Evolutionary conservation across 2,329 filamentous ascomycete species (phyloP).

Genomic region (Fusarium virguliforme): DNA sequence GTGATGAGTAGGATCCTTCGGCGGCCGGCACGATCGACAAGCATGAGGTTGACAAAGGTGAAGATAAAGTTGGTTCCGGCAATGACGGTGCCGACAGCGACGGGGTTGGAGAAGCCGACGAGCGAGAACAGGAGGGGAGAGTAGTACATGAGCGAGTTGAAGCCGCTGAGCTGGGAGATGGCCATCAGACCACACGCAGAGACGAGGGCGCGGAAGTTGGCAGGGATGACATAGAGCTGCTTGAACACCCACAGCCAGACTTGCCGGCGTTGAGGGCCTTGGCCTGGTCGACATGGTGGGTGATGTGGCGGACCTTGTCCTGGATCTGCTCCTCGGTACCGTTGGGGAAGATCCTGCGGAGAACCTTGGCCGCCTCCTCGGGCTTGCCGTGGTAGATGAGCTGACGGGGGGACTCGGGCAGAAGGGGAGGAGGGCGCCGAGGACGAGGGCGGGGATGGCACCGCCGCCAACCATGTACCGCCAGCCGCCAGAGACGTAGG

Average conservation of each 20-base stretch:
- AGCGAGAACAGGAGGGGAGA: slow-evolving; percentile 65
- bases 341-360: slow-evolving; percentile 60
- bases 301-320: slow-evolving; percentile 62
- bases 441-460: slow-evolving; percentile 63
- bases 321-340: slow-evolving; percentile 61
- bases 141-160: slow-evolving; percentile 69
- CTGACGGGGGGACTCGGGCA: slow-evolving; percentile 67
- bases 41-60: slow-evolving; percentile 63
- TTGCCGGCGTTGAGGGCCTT: slow-evolving; percentile 60
- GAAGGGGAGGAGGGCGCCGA: slow-evolving; percentile 61
- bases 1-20: slow-evolving; percentile 62
- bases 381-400: slow-evolving; percentile 61
- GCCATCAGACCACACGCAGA: slow-evolving; percentile 68
- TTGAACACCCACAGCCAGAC: slow-evolving; percentile 61
- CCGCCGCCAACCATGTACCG: slow-evolving; percentile 66
- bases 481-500: slow-evolving; percentile 63
- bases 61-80: slow-evolving; percentile 66
- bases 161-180: slow-evolving; percentile 66
- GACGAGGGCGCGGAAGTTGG: slow-evolving; percentile 63
- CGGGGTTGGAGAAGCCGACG: slow-evolving; percentile 66
- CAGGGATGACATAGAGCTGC: slow-evolving; percentile 62
- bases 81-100: slow-evolving; percentile 63
- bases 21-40: slow-evolving; percentile 64
- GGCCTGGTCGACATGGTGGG: slow-evolving; percentile 56
- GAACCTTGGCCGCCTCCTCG: slow-evolving; percentile 59